Percentiles rank a stretch among this genome's conserved stretches.
These are phyloP conservation scores for Fraxinus ornus DNA, from an alignment of 305 asterid species.

Conservation along the genomic window DNA sequence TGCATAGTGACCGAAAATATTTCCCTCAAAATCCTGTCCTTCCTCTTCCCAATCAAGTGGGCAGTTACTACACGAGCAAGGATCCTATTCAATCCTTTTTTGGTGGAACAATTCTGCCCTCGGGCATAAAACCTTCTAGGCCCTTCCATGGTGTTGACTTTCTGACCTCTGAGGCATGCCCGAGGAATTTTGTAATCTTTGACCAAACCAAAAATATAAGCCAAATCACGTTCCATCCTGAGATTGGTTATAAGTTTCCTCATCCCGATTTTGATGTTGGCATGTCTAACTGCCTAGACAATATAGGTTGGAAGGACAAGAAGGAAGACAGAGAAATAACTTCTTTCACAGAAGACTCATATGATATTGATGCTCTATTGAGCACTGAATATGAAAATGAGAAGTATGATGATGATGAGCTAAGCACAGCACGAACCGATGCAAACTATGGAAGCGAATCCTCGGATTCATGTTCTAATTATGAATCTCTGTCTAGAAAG, in stretches of 20 bases:
- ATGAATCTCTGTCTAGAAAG: conserved; percentile 40
- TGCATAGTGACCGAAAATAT: conserved; percentile 49
- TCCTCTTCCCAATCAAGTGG: conserved; percentile 44
- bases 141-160: conserved; percentile 46
- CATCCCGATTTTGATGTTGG: conserved; percentile 36
- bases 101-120: conserved; percentile 35
- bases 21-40: conserved; percentile 35
- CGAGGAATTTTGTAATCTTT: conserved; percentile 68
- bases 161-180: conserved; percentile 60
- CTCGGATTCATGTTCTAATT: conserved; percentile 69
- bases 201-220: conserved; percentile 53
- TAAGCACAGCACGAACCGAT: conserved; percentile 67
- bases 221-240: conserved; percentile 75
- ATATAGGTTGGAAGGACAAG: conserved; percentile 14
- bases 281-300: conserved; percentile 32
- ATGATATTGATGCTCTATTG: conserved; percentile 70
- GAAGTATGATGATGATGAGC: conserved; percentile 47
- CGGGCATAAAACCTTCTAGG: conserved; percentile 31
- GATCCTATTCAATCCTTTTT: conserved; percentile 36
- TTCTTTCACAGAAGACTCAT: conserved; percentile 57
- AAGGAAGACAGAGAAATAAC: conserved; percentile 35
- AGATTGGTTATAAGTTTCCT: conserved; percentile 41
- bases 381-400: conserved; percentile 46
- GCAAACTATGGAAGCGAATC: conserved; percentile 48
- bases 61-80: conserved; percentile 39